Conservation (phyloP, 257 asterid genomes). For the Henckelia pumila region DNA sequence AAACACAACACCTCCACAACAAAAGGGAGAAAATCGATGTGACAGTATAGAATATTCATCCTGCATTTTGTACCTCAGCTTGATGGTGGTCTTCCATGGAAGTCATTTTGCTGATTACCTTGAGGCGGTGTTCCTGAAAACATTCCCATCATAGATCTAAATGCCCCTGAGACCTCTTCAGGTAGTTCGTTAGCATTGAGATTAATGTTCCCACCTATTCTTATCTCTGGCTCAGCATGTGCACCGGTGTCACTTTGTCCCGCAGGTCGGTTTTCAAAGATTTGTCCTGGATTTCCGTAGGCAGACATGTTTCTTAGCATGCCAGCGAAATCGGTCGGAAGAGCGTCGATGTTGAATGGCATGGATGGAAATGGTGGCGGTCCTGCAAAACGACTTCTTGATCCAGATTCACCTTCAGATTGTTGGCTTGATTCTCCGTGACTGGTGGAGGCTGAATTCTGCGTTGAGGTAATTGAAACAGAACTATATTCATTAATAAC, state of each 20-base stretch:
- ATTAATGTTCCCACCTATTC: slow-evolving; percentile 38
- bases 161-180: slow-evolving; percentile 60
- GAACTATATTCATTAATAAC: background rate
- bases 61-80: slow-evolving; percentile 25
- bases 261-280: slow-evolving; percentile 34
- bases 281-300: slow-evolving; percentile 33
- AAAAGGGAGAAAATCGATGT: background rate
- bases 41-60: background rate
- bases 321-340: slow-evolving; percentile 45
- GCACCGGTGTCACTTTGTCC: slow-evolving; percentile 28
- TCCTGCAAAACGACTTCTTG: slow-evolving; percentile 32
- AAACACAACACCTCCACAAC: background rate
- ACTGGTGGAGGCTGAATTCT: slow-evolving; percentile 53
- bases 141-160: slow-evolving; percentile 77
- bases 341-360: slow-evolving; percentile 43
- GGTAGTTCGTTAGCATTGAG: slow-evolving; percentile 47
- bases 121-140: slow-evolving; percentile 47
- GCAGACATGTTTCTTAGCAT: slow-evolving; percentile 52
- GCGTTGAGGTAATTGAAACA: slow-evolving; percentile 17
- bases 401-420: slow-evolving; percentile 41
- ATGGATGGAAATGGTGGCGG: slow-evolving; percentile 50
- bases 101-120: slow-evolving; percentile 39
- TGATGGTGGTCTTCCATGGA: slow-evolving; percentile 43
- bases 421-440: slow-evolving; percentile 36
- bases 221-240: slow-evolving; percentile 23